Percentiles rank a stretch among this genome's conserved stretches.
Evolutionary conservation across 2,329 filamentous ascomycete genomes (phyloP).

Genomic region (Ophiostoma angusticollis): DNA sequence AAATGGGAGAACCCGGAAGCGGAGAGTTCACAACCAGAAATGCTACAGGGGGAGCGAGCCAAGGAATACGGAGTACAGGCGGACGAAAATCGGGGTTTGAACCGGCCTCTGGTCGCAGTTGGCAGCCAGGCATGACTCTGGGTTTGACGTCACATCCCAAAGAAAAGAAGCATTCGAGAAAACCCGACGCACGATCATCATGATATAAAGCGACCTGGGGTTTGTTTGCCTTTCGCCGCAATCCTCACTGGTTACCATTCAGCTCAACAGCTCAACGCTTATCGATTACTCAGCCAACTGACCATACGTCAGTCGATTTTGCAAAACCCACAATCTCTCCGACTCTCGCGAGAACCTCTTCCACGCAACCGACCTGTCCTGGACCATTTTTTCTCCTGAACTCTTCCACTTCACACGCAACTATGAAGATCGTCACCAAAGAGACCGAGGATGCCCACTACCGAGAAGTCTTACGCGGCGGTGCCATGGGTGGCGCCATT

Average conservation of each 20-base stretch:
- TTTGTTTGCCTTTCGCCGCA: too few species aligned
- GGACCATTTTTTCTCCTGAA: neutral
- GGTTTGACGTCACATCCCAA: neutral
- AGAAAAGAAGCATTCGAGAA: neutral
- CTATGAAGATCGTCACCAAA: constrained; percentile 90
- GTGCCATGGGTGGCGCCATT: constrained; percentile 55
- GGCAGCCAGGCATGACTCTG: neutral
- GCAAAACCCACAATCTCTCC: too few species aligned
- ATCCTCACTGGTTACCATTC: too few species aligned
- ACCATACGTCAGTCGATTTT: constrained; percentile 10
- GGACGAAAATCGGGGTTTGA: constrained; percentile 13
- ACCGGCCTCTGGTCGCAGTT: constrained; percentile 8
- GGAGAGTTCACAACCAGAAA: too few species aligned
- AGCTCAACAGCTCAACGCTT: too few species aligned
- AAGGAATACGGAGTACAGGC: neutral
- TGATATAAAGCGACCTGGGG: too few species aligned
- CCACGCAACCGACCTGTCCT: too few species aligned
- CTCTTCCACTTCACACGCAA: constrained; percentile 18
- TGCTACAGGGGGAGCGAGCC: constrained; percentile 2
- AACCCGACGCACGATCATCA: too few species aligned
- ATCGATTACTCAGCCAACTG: constrained; percentile 5
- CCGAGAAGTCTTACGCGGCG: constrained; percentile 65
- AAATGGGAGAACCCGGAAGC: too few species aligned
- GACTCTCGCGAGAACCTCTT: too few species aligned
- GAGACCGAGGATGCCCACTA: constrained; percentile 88